Conservation (phyloP, 371 early-diverging fungal genomes). For the Haplosporangium sp. region DNA sequence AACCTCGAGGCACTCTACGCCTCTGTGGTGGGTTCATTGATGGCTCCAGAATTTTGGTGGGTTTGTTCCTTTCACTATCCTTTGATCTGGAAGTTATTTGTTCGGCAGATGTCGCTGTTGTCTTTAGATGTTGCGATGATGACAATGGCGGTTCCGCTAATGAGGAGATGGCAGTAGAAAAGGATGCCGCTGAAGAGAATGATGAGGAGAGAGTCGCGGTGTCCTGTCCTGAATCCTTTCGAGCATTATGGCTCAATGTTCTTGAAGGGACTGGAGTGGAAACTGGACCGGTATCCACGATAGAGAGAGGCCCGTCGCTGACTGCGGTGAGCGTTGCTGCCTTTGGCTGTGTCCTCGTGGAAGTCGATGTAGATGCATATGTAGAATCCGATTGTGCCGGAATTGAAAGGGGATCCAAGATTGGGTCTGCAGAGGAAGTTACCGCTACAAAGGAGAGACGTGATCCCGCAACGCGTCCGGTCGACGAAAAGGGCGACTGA, state of each 20-base stretch:
- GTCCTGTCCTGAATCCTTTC: background rate
- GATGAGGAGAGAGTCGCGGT: slow-evolving; percentile 8
- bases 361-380: background rate
- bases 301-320: slow-evolving; percentile 29
- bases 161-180: slow-evolving; percentile 17
- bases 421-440: background rate
- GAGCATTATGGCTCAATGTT: background rate
- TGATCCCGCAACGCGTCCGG: slow-evolving; percentile 8
- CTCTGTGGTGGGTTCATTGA: background rate
- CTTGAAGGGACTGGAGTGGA: background rate
- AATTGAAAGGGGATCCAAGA: background rate
- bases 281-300: too few relatives aligned
- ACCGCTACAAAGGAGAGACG: slow-evolving; percentile 6
- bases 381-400: background rate
- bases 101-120: background rate
- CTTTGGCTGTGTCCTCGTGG: background rate
- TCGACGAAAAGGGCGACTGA: slow-evolving; percentile 30
- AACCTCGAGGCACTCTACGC: slow-evolving; percentile 44
- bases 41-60: background rate
- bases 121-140: background rate
- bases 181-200: slow-evolving; percentile 11
- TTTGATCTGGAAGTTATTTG: background rate
- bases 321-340: slow-evolving; percentile 14
- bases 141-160: background rate
- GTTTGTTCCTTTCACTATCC: background rate